Evolutionary conservation across 371 early-diverging fungal species (phyloP).

Genomic region (Mortierella sp.): DNA sequence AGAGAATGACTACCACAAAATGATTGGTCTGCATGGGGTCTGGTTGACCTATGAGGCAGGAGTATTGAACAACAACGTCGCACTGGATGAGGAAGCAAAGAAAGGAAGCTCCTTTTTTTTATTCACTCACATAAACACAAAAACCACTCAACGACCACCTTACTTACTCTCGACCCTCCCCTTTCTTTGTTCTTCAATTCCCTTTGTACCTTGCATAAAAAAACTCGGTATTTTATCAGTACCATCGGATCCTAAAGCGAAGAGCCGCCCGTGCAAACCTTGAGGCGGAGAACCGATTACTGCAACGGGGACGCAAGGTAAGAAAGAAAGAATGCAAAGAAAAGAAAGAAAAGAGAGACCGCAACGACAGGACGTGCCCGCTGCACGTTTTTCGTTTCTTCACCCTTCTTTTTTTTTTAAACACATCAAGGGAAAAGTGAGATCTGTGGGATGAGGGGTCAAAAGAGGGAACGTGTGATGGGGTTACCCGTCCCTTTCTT

Average conservation of each 20-base stretch:
- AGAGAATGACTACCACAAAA: constrained; percentile 12
- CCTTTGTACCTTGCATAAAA: not conserved
- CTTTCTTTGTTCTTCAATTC: not conserved
- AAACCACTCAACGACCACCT: not conserved
- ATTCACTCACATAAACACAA: not conserved
- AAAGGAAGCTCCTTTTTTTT: not conserved
- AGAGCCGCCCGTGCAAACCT: constrained; percentile 79
- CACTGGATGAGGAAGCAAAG: not conserved
- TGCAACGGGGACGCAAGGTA: constrained; percentile 69
- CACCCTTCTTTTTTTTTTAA: constrained; percentile 11
- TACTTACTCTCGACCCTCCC: not conserved
- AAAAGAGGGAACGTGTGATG: not conserved
- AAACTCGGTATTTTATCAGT: constrained; percentile 46
- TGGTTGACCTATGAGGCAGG: constrained; percentile 2
- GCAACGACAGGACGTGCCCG: not conserved
- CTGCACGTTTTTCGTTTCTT: constrained; percentile 14
- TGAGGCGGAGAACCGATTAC: constrained; percentile 70
- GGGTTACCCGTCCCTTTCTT: not conserved
- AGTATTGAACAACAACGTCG: constrained; percentile 9
- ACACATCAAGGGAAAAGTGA: not conserved
- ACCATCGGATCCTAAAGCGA: constrained; percentile 90
- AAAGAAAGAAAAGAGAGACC: not conserved
- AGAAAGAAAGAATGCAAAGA: not conserved
- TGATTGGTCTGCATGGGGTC: constrained; percentile 31
- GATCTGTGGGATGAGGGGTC: not conserved